Evolutionary conservation across 306 rosid species (phyloP).

Genomic region (Crotalaria pallida): DNA sequence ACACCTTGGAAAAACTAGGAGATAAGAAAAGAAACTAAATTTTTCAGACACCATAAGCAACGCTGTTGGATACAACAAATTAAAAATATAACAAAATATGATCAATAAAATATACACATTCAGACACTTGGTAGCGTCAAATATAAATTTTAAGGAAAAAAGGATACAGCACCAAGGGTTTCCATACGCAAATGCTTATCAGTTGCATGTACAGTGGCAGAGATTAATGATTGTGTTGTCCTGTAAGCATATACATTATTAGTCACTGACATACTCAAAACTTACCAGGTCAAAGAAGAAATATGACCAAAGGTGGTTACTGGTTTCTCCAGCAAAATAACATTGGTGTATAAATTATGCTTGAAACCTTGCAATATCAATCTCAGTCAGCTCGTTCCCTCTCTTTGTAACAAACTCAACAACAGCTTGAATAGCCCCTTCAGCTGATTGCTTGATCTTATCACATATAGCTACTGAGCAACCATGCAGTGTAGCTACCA

Average conservation of each 20-base stretch:
- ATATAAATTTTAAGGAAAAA: conserved; percentile 14
- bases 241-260: conserved; percentile 44
- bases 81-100: neutral
- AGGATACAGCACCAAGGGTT: conserved; percentile 96
- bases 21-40: neutral
- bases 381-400: conserved; percentile 71
- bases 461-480: conserved; percentile 84
- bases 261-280: conserved; percentile 22
- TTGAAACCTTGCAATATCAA: conserved; percentile 79
- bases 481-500: conserved; percentile 79
- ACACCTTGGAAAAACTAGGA: conserved; percentile 2
- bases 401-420: conserved; percentile 77
- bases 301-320: conserved; percentile 1
- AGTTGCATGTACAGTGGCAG: conserved; percentile 63
- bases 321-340: conserved; percentile 1
- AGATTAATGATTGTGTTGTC: conserved; percentile 84
- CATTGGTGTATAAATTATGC: conserved; percentile 6
- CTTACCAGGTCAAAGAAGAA: conserved; percentile 15
- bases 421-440: conserved; percentile 94
- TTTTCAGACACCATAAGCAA: neutral
- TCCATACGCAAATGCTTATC: conserved; percentile 89
- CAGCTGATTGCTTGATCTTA: conserved; percentile 90
- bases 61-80: neutral
- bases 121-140: neutral
- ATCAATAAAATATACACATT: neutral